Percentiles rank a stretch among this genome's conserved stretches.
These are phyloP conservation scores for Suillus brevipes DNA, from an alignment of 768 basidiomycete genomes.

Conservation along the genomic window DNA sequence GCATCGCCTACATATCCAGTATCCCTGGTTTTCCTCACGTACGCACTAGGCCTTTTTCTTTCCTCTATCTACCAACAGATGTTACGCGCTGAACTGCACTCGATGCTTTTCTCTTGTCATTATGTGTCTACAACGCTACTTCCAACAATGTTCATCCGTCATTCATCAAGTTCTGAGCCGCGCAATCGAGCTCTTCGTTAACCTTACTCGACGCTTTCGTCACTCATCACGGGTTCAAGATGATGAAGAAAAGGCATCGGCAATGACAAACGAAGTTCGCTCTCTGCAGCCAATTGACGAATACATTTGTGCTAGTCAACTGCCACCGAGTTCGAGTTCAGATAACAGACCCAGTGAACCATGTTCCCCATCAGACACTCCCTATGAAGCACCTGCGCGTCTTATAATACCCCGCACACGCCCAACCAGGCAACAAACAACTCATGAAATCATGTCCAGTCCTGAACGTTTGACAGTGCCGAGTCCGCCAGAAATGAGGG, in stretches of 20 bases:
- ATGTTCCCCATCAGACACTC: slow-evolving; percentile 9
- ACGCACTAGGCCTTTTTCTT: neutral
- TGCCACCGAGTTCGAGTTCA: neutral
- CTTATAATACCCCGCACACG: slow-evolving; percentile 1
- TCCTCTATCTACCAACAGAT: neutral
- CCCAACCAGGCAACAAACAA: slow-evolving; percentile 8
- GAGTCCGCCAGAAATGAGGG: neutral
- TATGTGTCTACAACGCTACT: neutral
- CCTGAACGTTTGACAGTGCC: slow-evolving; percentile 1
- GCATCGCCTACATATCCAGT: neutral
- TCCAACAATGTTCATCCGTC: neutral
- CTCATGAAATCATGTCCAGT: neutral
- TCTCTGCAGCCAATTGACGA: neutral
- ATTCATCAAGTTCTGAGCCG: neutral
- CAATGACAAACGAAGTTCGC: neutral
- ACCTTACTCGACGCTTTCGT: neutral
- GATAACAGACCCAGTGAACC: slow-evolving; percentile 2
- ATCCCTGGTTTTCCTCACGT: slow-evolving; percentile 3
- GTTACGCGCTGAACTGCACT: neutral
- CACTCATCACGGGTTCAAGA: neutral
- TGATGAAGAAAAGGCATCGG: neutral
- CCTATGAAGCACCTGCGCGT: slow-evolving; percentile 2
- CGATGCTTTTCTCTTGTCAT: neutral
- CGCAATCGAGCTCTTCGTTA: neutral
- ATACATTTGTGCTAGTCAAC: slow-evolving; percentile 4